Evolutionary conservation across 1,139 yeast genomes (phyloP).

Genomic region (Geotrichum klebahnii): DNA sequence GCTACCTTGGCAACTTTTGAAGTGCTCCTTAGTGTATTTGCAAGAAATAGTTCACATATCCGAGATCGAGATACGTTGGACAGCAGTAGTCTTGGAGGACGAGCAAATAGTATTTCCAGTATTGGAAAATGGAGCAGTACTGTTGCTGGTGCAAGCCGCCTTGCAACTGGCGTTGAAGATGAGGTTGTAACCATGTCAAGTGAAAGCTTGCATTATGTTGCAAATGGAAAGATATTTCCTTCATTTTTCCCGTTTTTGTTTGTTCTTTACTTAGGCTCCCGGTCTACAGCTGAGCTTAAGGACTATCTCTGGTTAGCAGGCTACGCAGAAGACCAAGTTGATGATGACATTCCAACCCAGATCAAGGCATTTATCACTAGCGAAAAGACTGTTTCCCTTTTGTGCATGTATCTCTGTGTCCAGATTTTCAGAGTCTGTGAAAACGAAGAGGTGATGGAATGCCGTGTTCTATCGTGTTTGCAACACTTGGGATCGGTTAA

Average conservation of each 20-base stretch:
- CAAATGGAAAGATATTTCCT: slow-evolving; percentile 10
- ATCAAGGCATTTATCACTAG: slow-evolving; percentile 46
- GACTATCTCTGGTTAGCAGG: slow-evolving; percentile 48
- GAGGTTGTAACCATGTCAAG: slow-evolving; percentile 9
- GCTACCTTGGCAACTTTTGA: slow-evolving; percentile 53
- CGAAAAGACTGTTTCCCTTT: slow-evolving; percentile 44
- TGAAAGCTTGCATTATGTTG: slow-evolving; percentile 2
- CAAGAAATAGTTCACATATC: slow-evolving; percentile 33
- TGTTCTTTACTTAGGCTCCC: slow-evolving; percentile 51
- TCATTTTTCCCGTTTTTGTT: slow-evolving; percentile 47
- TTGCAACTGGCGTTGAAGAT: background rate
- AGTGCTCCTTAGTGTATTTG: slow-evolving; percentile 48
- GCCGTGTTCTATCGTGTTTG: slow-evolving; percentile 52
- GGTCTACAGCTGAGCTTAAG: slow-evolving; percentile 48
- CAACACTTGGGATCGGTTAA: slow-evolving; percentile 41
- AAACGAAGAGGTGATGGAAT: slow-evolving; percentile 50
- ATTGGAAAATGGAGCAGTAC: background rate
- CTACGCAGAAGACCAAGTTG: slow-evolving; percentile 39
- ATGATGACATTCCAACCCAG: slow-evolving; percentile 27
- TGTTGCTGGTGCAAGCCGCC: background rate
- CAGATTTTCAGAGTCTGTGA: slow-evolving; percentile 49
- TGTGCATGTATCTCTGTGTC: slow-evolving; percentile 53
- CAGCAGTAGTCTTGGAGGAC: background rate
- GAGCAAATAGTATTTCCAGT: slow-evolving; percentile 1
- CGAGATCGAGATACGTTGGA: slow-evolving; percentile 2